These are phyloP conservation scores for Fraxinus baroniana DNA, from an alignment of 305 asterid species.

Conservation along the genomic window DNA sequence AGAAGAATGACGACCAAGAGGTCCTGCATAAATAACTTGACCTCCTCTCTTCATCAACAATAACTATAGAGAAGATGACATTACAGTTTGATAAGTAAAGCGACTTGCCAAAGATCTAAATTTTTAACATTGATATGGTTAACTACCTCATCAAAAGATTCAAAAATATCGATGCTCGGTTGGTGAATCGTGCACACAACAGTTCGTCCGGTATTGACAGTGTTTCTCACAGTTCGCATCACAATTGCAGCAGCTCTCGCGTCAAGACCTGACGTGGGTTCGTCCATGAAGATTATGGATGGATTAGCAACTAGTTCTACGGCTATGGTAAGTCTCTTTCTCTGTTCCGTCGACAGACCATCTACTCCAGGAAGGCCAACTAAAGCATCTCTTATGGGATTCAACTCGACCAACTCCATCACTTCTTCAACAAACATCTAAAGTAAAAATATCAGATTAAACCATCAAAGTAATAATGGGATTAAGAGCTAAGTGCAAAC, in stretches of 20 bases:
- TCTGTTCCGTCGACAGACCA: slow-evolving; percentile 54
- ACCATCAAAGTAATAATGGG: neutral
- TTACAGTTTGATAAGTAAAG: neutral
- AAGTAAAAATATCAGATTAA: neutral
- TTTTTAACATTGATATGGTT: neutral
- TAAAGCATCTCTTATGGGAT: slow-evolving; percentile 30
- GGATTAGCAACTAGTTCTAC: slow-evolving; percentile 56
- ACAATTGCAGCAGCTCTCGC: slow-evolving; percentile 69
- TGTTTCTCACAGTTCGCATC: slow-evolving; percentile 53
- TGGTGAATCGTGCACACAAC: slow-evolving; percentile 65
- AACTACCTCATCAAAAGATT: slow-evolving; percentile 56
- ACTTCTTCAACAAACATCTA: slow-evolving; percentile 57
- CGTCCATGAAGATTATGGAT: slow-evolving; percentile 59
- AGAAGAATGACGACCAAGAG: slow-evolving; percentile 38
- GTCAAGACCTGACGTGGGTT: slow-evolving; percentile 57
- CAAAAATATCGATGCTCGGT: slow-evolving; percentile 61
- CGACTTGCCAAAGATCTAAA: neutral
- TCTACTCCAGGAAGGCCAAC: slow-evolving; percentile 54
- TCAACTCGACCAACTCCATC: slow-evolving; percentile 50
- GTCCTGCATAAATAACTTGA: slow-evolving; percentile 42
- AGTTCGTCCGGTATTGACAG: slow-evolving; percentile 53
- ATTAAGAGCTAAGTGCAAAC: neutral
- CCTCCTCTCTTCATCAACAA: slow-evolving; percentile 49
- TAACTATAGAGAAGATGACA: slow-evolving; percentile 25
- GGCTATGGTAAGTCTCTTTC: slow-evolving; percentile 57